These are phyloP conservation scores for Wickerhamiella musiphila DNA, from an alignment of 805 yeast species.

Conservation along the genomic window DNA sequence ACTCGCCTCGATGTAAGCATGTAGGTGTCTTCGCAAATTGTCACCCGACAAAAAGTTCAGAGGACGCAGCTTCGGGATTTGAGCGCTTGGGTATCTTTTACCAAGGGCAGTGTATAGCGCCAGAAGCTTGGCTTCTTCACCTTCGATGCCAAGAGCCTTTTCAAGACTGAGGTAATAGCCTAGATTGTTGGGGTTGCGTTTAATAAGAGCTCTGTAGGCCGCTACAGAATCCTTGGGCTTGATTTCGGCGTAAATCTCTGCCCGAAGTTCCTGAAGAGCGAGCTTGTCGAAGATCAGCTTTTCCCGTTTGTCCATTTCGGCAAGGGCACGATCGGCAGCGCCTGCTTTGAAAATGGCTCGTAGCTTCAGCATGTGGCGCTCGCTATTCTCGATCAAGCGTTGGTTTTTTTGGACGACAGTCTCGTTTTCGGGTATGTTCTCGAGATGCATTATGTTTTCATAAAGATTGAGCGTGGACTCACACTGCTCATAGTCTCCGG, in stretches of 20 bases:
- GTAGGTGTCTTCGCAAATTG: conserved; percentile 27
- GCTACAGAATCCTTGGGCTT: conserved; percentile 51
- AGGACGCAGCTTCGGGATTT: conserved; percentile 65
- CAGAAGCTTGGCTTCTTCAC: conserved; percentile 23
- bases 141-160: conserved; percentile 36
- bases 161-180: conserved; percentile 54
- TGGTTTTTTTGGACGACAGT: conserved; percentile 4
- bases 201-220: conserved; percentile 48
- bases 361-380: conserved; percentile 59
- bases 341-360: conserved; percentile 46
- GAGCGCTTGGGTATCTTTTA: conserved; percentile 63
- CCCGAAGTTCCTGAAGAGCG: conserved; percentile 48
- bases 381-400: conserved; percentile 65
- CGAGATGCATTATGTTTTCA: conserved; percentile 42
- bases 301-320: conserved; percentile 29
- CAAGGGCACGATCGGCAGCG: conserved; percentile 45
- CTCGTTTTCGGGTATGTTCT: conserved; percentile 35
- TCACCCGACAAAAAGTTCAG: conserved; percentile 30
- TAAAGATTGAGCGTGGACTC: conserved; percentile 55
- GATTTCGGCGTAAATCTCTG: conserved; percentile 40
- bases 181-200: conserved; percentile 71
- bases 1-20: conserved; percentile 38
- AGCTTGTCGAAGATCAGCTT: conserved; percentile 29
- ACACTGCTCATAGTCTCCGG: conserved; percentile 49
- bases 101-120: conserved; percentile 46